phyloP scores from a whole-genome alignment of 345 rosid species.

The Sonneratia alba region DNA sequence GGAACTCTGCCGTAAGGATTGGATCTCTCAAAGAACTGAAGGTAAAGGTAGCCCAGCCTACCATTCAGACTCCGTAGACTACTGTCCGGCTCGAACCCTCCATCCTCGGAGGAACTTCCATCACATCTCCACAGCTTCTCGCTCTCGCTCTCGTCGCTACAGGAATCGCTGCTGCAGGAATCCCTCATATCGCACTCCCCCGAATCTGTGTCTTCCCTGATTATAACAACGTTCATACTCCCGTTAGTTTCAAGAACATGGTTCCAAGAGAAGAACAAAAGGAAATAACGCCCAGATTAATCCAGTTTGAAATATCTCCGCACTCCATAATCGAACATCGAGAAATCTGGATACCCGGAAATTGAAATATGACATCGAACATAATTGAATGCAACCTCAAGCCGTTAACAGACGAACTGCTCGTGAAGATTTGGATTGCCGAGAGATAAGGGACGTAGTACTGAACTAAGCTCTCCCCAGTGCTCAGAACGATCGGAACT shows the following conservation, averaged over 20 bases:
- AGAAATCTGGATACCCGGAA: not conserved
- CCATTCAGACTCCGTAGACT: conserved; percentile 20
- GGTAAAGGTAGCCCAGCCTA: conserved; percentile 29
- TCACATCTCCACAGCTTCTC: conserved; percentile 73
- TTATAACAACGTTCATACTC: not conserved
- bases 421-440: conserved; percentile 42
- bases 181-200: conserved; percentile 87
- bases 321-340: not conserved
- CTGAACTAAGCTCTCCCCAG: conserved; percentile 37
- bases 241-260: no score
- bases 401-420: conserved; percentile 32
- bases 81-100: conserved; percentile 58
- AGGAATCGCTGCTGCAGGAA: conserved; percentile 78
- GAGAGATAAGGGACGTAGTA: conserved; percentile 50
- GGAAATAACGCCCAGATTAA: no score
- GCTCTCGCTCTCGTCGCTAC: conserved; percentile 81
- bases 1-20: conserved; percentile 49
- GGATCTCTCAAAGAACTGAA: conserved; percentile 36
- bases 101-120: conserved; percentile 84
- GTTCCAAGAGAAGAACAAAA: no score
- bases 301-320: not conserved
- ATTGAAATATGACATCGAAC: not conserved
- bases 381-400: conserved; percentile 23
- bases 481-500: conserved; percentile 28
- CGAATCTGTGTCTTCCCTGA: conserved; percentile 73